phyloP scores from a whole-genome alignment of 2,329 filamentous ascomycete genomes.

The Diaporthe sp. region DNA sequence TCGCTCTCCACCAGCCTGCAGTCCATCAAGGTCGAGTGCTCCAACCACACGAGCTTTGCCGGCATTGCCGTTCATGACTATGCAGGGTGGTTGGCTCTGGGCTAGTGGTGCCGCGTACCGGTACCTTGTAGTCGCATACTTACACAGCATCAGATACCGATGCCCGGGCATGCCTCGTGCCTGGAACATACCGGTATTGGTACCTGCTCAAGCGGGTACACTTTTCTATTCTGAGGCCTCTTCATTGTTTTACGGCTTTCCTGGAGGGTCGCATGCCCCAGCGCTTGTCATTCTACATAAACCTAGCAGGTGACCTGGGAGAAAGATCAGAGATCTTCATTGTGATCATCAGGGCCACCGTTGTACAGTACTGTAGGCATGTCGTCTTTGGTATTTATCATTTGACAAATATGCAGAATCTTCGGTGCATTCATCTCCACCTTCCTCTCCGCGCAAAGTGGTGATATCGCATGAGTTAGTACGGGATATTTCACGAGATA shows the following conservation, averaged over 20 bases:
- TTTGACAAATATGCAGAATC: not conserved
- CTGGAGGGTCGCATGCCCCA: not conserved
- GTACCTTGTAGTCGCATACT: no score
- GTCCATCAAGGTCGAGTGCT: slow-evolving; percentile 23
- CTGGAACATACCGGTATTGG: not conserved
- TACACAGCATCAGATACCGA: not conserved
- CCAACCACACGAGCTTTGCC: slow-evolving; percentile 26
- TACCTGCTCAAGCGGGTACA: not conserved
- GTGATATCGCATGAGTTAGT: not conserved
- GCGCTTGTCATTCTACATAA: not conserved
- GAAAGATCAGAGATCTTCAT: not conserved
- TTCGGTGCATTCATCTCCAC: not conserved
- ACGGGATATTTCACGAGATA: not conserved
- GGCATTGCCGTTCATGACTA: slow-evolving; percentile 33
- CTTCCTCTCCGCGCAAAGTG: not conserved
- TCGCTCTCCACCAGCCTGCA: slow-evolving; percentile 26
- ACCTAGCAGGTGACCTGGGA: not conserved
- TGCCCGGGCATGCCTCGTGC: not conserved
- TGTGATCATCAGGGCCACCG: not conserved
- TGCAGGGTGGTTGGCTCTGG: slow-evolving; percentile 26
- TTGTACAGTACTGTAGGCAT: not conserved
- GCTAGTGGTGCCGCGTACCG: not conserved
- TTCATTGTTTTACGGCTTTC: not conserved
- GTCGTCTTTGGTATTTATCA: not conserved
- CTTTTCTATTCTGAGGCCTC: not conserved